Conservation (phyloP, 768 basidiomycete species). For the Polyporus arcularius region DNA sequence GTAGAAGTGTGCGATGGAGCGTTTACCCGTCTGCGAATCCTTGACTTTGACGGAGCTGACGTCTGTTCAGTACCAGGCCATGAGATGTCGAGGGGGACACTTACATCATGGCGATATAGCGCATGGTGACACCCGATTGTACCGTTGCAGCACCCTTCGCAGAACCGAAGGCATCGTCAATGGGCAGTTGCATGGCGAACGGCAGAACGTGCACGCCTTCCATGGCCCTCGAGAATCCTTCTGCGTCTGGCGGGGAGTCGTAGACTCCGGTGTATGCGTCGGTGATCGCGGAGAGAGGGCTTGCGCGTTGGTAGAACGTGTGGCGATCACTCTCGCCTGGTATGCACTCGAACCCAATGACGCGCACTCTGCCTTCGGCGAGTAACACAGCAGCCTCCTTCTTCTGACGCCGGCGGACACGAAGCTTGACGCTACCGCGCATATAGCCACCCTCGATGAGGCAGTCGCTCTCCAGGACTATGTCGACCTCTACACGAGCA, state of each 20-base stretch:
- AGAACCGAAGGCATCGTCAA: constrained; percentile 49
- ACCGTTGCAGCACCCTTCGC: constrained; percentile 59
- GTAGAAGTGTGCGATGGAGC: constrained; percentile 89
- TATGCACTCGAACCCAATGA: constrained; percentile 84
- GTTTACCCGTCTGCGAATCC: constrained; percentile 54
- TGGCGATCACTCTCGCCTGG: constrained; percentile 58
- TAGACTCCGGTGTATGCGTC: constrained; percentile 46
- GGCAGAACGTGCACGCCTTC: constrained; percentile 73
- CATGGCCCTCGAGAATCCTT: constrained; percentile 62
- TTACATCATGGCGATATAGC: constrained; percentile 81
- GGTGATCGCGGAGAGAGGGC: constrained; percentile 51
- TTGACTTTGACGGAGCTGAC: constrained; percentile 75
- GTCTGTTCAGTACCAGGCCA: neutral
- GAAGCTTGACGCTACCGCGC: constrained; percentile 68
- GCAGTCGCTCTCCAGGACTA: constrained; percentile 71
- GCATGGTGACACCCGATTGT: constrained; percentile 62
- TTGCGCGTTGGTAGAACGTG: constrained; percentile 80
- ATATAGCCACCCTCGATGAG: constrained; percentile 80
- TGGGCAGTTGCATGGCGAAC: constrained; percentile 69
- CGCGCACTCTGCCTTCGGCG: constrained; percentile 73
- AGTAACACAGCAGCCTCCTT: constrained; percentile 64
- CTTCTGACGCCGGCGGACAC: constrained; percentile 54
- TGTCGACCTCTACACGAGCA: constrained; percentile 80
- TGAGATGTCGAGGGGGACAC: constrained; percentile 30
- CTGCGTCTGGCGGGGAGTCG: constrained; percentile 48